A percentile compares a stretch with the other conserved stretches of the same genome.
Conservation (phyloP, 108 stramenopile species). For the Nitzschia inconspicua region DNA sequence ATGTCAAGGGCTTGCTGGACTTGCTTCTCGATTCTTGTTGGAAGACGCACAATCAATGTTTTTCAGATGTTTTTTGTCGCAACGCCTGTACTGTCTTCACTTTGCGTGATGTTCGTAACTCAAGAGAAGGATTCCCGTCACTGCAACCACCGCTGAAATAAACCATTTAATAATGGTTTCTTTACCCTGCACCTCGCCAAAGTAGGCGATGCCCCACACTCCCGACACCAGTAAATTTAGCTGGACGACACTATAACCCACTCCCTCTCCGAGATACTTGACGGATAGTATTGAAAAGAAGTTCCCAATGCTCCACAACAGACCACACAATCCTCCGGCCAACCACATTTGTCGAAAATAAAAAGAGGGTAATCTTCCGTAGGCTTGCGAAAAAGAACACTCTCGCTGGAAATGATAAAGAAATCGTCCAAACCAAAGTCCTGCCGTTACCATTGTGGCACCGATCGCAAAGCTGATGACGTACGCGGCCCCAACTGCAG, state of each 20-base stretch:
- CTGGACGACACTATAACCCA: conserved; percentile 67
- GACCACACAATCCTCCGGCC: conserved; percentile 45
- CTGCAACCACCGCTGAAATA: conserved; percentile 25
- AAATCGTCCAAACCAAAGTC: conserved; percentile 57
- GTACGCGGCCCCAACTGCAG: conserved; percentile 60
- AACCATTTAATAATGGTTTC: conserved; percentile 40
- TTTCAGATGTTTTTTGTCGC: too few species aligned
- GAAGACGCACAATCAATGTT: too few species aligned
- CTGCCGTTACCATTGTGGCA: conserved; percentile 51
- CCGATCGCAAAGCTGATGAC: conserved; percentile 75
- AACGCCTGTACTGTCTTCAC: too few species aligned
- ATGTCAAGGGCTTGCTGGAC: too few species aligned
- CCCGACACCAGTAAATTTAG: conserved; percentile 43
- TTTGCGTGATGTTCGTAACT: conserved; percentile 45
- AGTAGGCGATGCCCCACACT: conserved; percentile 63
- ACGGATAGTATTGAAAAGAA: conserved; percentile 65
- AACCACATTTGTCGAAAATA: conserved; percentile 57
- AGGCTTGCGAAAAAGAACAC: conserved; percentile 32
- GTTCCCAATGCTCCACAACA: conserved; percentile 69
- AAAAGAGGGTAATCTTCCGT: conserved; percentile 54
- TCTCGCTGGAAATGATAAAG: conserved; percentile 25
- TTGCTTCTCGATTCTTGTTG: too few species aligned
- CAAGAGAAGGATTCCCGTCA: conserved; percentile 43
- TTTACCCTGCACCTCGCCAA: conserved; percentile 41
- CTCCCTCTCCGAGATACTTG: conserved; percentile 69